Conservation (phyloP, 108 stramenopile species). For the Asterionellopsis glacialis region DNA sequence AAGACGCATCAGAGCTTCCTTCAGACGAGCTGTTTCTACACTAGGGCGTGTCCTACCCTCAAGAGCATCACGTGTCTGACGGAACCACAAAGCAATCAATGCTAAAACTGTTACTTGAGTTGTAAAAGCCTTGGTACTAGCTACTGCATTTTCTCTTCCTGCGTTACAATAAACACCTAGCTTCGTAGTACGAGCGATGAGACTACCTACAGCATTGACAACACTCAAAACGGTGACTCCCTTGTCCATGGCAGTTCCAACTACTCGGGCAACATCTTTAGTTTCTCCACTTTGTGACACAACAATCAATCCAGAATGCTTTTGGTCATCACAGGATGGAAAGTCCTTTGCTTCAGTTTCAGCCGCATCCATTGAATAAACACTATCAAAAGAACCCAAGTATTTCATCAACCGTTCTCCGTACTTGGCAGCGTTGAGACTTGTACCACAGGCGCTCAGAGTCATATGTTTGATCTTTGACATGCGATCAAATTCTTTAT, state of each 20-base stretch:
- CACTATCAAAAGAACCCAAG: constrained; percentile 90
- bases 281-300: constrained; percentile 98
- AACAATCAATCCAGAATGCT: constrained; percentile 81
- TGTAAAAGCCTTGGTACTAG: constrained; percentile 99
- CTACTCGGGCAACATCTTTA: constrained; percentile 93
- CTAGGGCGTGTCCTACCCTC: constrained; percentile 46
- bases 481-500: constrained; percentile 65
- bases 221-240: constrained; percentile 88
- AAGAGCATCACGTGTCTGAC: constrained; percentile 70
- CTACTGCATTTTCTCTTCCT: constrained; percentile 99
- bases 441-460: constrained; percentile 95
- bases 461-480: constrained; percentile 78
- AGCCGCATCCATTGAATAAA: constrained; percentile 87
- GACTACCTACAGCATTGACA: constrained; percentile 96
- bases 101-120: constrained; percentile 98
- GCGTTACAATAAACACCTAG: constrained; percentile 98
- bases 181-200: constrained; percentile 96
- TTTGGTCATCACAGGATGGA: constrained; percentile 38
- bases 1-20: constrained; percentile 92
- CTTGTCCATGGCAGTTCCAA: constrained; percentile 76
- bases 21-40: constrained; percentile 49
- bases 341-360: constrained; percentile 88
- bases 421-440: constrained; percentile 89
- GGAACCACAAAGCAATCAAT: constrained; percentile 94
- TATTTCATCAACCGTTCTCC: constrained; percentile 98